A percentile compares a stretch with the other conserved stretches of the same genome.
phyloP scores from a whole-genome alignment of 768 basidiomycete genomes.

The Chalciporus pseudorubinellus region DNA sequence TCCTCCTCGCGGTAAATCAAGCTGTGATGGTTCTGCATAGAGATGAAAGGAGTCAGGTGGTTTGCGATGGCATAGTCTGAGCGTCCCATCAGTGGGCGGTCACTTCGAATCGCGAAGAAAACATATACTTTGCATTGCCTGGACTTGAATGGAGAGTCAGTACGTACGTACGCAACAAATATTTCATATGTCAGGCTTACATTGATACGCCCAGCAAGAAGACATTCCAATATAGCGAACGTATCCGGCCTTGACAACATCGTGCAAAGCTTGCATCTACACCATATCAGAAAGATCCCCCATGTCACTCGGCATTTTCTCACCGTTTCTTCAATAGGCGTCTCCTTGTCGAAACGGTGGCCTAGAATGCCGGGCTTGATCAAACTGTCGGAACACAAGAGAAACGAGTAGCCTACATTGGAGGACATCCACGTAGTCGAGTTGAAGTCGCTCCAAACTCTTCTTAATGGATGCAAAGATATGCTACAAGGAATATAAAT shows the following conservation, averaged over 20 bases:
- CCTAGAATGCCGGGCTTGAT: constrained; percentile 22
- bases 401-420: constrained; percentile 38
- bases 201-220: constrained; percentile 43
- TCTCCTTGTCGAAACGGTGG: constrained; percentile 49
- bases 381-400: background rate
- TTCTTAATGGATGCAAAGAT: constrained; percentile 56
- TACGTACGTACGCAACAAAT: background rate
- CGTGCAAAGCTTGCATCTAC: constrained; percentile 49
- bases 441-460: constrained; percentile 40
- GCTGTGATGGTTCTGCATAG: constrained; percentile 63
- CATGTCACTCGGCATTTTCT: background rate
- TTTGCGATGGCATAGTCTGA: constrained; percentile 41
- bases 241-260: constrained; percentile 48
- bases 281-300: background rate
- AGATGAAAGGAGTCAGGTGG: constrained; percentile 53
- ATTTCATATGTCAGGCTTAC: constrained; percentile 18
- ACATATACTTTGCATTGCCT: constrained; percentile 39
- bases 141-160: constrained; percentile 26
- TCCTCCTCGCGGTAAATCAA: constrained; percentile 62
- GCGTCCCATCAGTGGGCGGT: background rate
- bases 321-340: constrained; percentile 47
- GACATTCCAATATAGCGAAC: constrained; percentile 47
- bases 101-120: background rate
- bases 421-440: constrained; percentile 58
- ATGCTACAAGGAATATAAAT: constrained; percentile 26